Evolutionary conservation across 2,329 filamentous ascomycete genomes (phyloP).

Genomic region (Albophoma yamanashiensis): DNA sequence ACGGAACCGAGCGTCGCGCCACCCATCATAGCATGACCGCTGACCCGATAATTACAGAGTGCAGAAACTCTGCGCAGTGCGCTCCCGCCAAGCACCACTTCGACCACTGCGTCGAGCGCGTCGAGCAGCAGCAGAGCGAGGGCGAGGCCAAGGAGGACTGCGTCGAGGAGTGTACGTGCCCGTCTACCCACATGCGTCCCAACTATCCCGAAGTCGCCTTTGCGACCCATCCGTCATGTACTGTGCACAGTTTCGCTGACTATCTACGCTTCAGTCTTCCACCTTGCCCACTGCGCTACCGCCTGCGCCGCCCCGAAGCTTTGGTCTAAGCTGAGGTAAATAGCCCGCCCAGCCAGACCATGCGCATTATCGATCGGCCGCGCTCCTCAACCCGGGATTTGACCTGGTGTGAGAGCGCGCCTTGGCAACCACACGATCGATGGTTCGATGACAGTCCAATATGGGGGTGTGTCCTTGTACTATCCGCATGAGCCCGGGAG

Average conservation of each 20-base stretch:
- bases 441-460: not conserved
- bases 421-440: not conserved
- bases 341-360: not conserved
- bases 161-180: slow-evolving; percentile 90
- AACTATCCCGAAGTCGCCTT: not conserved
- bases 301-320: slow-evolving; percentile 94
- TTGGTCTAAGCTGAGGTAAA: slow-evolving; percentile 85
- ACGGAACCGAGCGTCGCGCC: not conserved
- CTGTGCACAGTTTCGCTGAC: not conserved
- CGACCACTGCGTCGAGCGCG: slow-evolving; percentile 94
- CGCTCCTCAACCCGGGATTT: not conserved
- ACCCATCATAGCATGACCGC: slow-evolving; percentile 4
- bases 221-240: not conserved
- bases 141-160: slow-evolving; percentile 82
- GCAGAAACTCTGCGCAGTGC: slow-evolving; percentile 78
- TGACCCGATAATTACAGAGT: slow-evolving; percentile 50
- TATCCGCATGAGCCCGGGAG: not conserved
- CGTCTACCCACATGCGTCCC: not conserved
- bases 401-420: not conserved
- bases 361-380: not conserved
- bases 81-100: slow-evolving; percentile 91
- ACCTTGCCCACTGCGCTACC: slow-evolving; percentile 91
- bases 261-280: slow-evolving; percentile 64
- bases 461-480: not conserved
- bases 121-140: slow-evolving; percentile 53